These are phyloP conservation scores for Ensete glaucum DNA, from an alignment of 176 grass and related monocot genomes.

Conservation along the genomic window DNA sequence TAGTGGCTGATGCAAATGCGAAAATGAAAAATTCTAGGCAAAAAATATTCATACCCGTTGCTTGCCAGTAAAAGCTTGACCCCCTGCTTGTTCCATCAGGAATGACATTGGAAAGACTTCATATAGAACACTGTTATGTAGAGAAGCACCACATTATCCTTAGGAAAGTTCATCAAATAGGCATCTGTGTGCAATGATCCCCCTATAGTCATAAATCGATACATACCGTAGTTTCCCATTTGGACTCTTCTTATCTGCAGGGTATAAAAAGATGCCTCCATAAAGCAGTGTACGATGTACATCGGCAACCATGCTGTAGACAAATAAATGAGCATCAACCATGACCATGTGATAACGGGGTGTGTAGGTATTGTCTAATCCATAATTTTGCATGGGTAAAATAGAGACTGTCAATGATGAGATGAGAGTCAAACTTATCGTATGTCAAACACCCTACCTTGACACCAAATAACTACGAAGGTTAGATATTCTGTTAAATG, in stretches of 20 bases:
- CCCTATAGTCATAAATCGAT: neutral
- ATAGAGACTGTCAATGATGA: neutral
- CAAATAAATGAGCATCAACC: slow-evolving; percentile 12
- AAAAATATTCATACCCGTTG: slow-evolving; percentile 43
- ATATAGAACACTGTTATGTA: slow-evolving; percentile 68
- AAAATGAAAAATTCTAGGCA: neutral
- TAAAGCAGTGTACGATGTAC: slow-evolving; percentile 91
- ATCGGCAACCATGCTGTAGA: slow-evolving; percentile 96
- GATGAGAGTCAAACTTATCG: neutral
- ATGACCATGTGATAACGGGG: neutral
- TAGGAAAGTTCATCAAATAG: neutral
- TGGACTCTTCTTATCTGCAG: slow-evolving; percentile 88
- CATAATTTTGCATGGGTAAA: neutral
- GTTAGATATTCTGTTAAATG: neutral
- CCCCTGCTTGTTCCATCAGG: slow-evolving; percentile 93
- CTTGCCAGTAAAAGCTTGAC: slow-evolving; percentile 88
- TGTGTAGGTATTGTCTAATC: neutral
- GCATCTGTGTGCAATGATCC: neutral
- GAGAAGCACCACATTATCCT: neutral
- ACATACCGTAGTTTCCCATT: slow-evolving; percentile 74
- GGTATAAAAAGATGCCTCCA: slow-evolving; percentile 94
- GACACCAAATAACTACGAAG: neutral
- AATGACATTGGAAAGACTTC: slow-evolving; percentile 99
- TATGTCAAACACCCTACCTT: neutral
- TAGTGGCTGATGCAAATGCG: neutral